Conservation (phyloP, 768 basidiomycete genomes). For the Termitomyces sp. region DNA sequence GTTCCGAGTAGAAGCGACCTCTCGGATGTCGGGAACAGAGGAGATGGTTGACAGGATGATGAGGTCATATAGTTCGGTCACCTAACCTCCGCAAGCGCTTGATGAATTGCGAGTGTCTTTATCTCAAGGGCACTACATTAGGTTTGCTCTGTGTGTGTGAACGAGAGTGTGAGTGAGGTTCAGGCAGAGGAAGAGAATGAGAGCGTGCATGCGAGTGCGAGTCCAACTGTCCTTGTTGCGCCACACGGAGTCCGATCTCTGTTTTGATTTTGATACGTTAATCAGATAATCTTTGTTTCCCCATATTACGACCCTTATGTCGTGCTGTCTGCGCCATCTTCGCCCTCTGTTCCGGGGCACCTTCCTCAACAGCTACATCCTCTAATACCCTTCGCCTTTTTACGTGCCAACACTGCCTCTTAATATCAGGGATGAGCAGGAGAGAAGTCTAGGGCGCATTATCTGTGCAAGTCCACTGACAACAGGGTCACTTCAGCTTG, state of each 20-base stretch:
- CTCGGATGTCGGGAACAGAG: slow-evolving; percentile 63
- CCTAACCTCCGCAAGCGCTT: slow-evolving; percentile 63
- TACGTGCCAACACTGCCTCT: no score
- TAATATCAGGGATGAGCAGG: no score
- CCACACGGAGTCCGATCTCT: neutral
- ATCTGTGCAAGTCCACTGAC: no score
- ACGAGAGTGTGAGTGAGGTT: slow-evolving; percentile 17
- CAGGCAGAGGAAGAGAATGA: slow-evolving; percentile 26
- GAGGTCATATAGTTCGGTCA: neutral
- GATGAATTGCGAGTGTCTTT: slow-evolving; percentile 51
- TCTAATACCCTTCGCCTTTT: no score
- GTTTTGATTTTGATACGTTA: no score
- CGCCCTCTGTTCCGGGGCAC: no score
- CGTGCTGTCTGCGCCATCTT: neutral
- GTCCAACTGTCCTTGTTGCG: neutral
- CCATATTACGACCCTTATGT: neutral
- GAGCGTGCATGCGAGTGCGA: slow-evolving; percentile 25
- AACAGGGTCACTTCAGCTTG: no score
- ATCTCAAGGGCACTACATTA: slow-evolving; percentile 84
- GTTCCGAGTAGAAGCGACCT: slow-evolving; percentile 72
- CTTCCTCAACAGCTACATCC: no score
- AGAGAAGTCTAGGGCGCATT: no score
- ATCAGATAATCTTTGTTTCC: no score
- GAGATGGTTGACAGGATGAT: slow-evolving; percentile 15
- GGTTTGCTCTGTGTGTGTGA: slow-evolving; percentile 25